A percentile compares a stretch with the other conserved stretches of the same genome.
These are phyloP conservation scores for Diaporthe velutina DNA, from an alignment of 2,329 filamentous ascomycete species.

Conservation along the genomic window DNA sequence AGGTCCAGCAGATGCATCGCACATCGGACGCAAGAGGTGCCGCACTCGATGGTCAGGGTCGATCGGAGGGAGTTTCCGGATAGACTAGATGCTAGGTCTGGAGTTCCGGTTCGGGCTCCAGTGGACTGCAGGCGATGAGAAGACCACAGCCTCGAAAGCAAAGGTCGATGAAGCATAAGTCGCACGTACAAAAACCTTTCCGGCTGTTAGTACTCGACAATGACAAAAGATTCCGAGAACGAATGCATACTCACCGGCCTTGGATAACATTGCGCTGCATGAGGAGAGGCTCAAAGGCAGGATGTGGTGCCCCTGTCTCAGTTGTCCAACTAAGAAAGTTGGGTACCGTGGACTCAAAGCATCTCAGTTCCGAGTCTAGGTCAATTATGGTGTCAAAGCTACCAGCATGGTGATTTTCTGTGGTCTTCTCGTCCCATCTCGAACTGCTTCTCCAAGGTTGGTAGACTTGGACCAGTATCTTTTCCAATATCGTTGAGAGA, in stretches of 20 bases:
- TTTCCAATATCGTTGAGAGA: constrained; percentile 40
- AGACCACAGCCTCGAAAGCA: constrained; percentile 40
- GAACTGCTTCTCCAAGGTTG: constrained; percentile 30
- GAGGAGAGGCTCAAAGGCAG: background rate
- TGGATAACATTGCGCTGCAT: background rate
- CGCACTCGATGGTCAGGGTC: constrained; percentile 33
- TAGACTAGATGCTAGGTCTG: background rate
- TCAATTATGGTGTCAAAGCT: constrained; percentile 42
- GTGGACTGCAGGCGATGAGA: constrained; percentile 27
- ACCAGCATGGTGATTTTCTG: background rate
- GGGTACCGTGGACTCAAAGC: constrained; percentile 38
- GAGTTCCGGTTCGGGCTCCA: constrained; percentile 38
- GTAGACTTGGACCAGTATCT: constrained; percentile 42
- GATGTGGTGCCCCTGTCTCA: background rate
- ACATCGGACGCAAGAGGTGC: constrained; percentile 40
- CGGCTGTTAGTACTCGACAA: background rate
- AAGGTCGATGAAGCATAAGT: constrained; percentile 43
- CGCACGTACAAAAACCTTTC: constrained; percentile 41
- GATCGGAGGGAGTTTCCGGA: constrained; percentile 27
- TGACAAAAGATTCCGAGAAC: background rate
- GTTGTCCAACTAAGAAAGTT: constrained; percentile 41
- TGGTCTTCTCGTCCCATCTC: background rate
- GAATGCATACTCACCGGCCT: background rate
- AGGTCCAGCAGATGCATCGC: constrained; percentile 42
- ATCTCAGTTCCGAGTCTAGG: constrained; percentile 40